Percentiles rank a stretch among this genome's conserved stretches.
These are phyloP conservation scores for Phalaenopsis hybrid DNA, from an alignment of 116 monocot species.

Conservation along the genomic window DNA sequence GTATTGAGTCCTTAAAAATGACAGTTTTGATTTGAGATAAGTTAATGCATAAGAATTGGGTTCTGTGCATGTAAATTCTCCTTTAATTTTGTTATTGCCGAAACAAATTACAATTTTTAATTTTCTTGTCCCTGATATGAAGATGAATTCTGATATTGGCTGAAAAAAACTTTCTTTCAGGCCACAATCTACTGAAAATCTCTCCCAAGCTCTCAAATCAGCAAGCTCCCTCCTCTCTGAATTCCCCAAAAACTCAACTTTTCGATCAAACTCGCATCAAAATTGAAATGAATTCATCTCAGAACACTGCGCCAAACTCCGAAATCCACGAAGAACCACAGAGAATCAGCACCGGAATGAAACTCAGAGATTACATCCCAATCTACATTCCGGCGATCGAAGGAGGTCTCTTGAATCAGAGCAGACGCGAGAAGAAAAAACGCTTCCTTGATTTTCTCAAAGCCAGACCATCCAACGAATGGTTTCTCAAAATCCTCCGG, in stretches of 20 bases:
- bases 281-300: not conserved
- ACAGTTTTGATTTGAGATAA: too few relatives aligned
- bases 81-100: too few relatives aligned
- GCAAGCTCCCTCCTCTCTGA: not conserved
- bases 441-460: constrained; percentile 27
- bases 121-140: not conserved
- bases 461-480: constrained; percentile 24
- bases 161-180: not conserved
- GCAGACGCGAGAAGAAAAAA: not conserved
- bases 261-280: not conserved
- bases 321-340: constrained; percentile 7
- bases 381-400: constrained; percentile 22
- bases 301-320: not conserved
- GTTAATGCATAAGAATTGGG: too few relatives aligned
- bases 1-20: too few relatives aligned
- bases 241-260: not conserved
- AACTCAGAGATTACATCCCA: constrained; percentile 21
- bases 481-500: constrained; percentile 21
- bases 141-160: not conserved
- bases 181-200: not conserved
- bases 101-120: not conserved
- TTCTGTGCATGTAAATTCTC: too few relatives aligned
- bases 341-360: not conserved
- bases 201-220: too few relatives aligned
- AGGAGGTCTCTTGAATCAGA: constrained; percentile 6